Evolutionary conservation across 1,284 basidiomycete species (phyloP), one percentile per base, ranked within the genome.

Genomic region (Veloboletus limbatus): DNA sequence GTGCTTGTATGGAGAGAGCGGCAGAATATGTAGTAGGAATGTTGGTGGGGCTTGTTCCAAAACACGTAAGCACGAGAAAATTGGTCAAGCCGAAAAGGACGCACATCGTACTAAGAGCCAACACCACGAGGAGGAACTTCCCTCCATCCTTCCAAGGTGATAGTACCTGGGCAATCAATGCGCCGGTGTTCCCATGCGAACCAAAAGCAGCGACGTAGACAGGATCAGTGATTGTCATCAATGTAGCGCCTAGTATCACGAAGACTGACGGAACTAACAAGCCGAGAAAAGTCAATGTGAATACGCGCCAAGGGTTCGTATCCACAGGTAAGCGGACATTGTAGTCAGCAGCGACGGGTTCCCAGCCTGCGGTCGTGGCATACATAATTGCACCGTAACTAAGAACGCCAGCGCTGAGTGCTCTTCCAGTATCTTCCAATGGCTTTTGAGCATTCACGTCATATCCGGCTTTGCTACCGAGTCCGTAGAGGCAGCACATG

Each of bases 1-100:
- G 69, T 0, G 76, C 68, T 55, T 83, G 80, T 46, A 77, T 72
- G n/a, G 76, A 76, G 25, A 82, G 69, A 3, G 74, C 76, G 2
- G 76, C 70, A 5, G 77, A 78, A 54, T 82, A 81, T 10, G 78
- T 81, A 59, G 78, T 81, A 20, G 78, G 75, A 48, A 79, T 78
- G 53, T 80, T 77, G 62, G 79, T 81, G 11, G 76, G 74, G 31
- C 80, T 77, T 51, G 14, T 16, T 38, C 6, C 5, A 21, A 8
- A 14, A 28, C 14, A 18, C 28, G 25, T 44, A 1, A 49, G 45
- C 27, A 24, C 17, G 3, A 14, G 13, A 25, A 16, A 16, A n/a
- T n/a, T n/a, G 6, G 9, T n/a, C n/a, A n/a, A n/a, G 10, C 7
- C 37, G 35, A 26, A 25, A 39, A 20, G 16, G 24, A 58, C 69